A percentile compares a stretch with the other conserved stretches of the same genome.
Conservation (phyloP, 2,329 filamentous ascomycete genomes). For the Celoporthe dispersa region DNA sequence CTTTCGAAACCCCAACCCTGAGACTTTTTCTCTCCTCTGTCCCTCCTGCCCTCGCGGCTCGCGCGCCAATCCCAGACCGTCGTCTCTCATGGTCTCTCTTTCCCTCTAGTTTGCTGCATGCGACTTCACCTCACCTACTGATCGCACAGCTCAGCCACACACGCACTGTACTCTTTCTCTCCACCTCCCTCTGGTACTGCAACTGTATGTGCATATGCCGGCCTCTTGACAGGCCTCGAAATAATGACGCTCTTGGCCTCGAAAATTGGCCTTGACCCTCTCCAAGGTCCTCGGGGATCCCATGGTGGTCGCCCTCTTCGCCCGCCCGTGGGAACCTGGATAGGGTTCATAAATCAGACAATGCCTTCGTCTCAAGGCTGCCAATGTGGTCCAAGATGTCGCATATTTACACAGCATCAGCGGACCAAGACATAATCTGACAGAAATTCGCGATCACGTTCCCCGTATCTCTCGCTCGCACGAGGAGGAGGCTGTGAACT, state of each 20-base stretch:
- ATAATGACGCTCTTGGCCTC: constrained; percentile 19
- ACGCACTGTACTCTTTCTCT: background rate
- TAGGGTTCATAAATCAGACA: constrained; percentile 30
- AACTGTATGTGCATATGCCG: constrained; percentile 14
- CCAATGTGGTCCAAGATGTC: constrained; percentile 13
- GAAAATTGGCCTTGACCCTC: constrained; percentile 23
- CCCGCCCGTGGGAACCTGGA: constrained; percentile 11
- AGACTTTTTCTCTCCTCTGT: background rate
- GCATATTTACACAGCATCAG: constrained; percentile 6
- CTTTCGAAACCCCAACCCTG: constrained; percentile 10
- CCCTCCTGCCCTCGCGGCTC: background rate
- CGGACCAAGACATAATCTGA: constrained; percentile 9
- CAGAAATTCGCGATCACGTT: constrained; percentile 1
- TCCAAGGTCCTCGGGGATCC: constrained; percentile 6
- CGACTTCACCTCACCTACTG: background rate
- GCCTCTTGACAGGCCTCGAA: constrained; percentile 5
- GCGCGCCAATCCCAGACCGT: background rate
- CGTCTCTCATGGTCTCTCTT: background rate
- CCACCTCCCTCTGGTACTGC: constrained; percentile 6
- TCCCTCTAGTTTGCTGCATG: background rate
- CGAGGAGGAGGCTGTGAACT: constrained; percentile 24
- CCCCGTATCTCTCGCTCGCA: background rate
- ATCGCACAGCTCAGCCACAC: constrained; percentile 11
- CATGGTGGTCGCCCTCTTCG: constrained; percentile 17
- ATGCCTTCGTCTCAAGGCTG: constrained; percentile 24